A percentile compares a stretch with the other conserved stretches of the same genome.
These are phyloP conservation scores for Nigrospora oryzae DNA, from an alignment of 2,329 filamentous ascomycete species.

Conservation along the genomic window DNA sequence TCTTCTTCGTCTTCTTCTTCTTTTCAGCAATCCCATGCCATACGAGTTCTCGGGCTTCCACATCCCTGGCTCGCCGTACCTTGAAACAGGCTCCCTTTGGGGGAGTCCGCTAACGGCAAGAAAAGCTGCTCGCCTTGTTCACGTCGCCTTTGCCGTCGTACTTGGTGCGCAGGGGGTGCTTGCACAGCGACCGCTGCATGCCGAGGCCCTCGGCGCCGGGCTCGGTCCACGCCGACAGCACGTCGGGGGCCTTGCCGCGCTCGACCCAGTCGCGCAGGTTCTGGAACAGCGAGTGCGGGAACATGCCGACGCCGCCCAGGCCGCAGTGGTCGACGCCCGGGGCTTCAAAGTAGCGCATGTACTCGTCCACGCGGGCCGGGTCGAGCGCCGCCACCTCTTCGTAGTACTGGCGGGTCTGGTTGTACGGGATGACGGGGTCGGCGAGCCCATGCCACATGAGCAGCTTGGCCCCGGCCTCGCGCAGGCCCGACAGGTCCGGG, in stretches of 20 bases:
- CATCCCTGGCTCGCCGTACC: too few relatives aligned
- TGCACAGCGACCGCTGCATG: neutral
- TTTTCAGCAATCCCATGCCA: too few relatives aligned
- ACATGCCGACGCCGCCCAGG: neutral
- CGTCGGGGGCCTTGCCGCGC: neutral
- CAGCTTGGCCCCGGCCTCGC: neutral
- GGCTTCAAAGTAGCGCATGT: slow-evolving; percentile 1
- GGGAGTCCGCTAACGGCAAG: too few relatives aligned
- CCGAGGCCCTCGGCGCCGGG: too few relatives aligned
- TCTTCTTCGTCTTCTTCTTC: too few relatives aligned
- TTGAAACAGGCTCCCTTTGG: too few relatives aligned
- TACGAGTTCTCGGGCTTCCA: too few relatives aligned
- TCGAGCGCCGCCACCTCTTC: neutral
- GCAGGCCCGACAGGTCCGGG: neutral
- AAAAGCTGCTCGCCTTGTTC: neutral
- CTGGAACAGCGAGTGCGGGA: neutral
- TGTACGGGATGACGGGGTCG: neutral
- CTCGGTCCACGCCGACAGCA: neutral
- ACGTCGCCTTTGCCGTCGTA: neutral
- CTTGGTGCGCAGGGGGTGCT: neutral
- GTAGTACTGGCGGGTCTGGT: neutral
- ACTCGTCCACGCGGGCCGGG: neutral
- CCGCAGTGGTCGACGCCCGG: neutral
- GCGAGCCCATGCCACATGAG: neutral
- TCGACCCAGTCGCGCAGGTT: neutral